Base-by-base conservation (phyloP, 352 stramenopile species). In the Pythium monospermum region DNA sequence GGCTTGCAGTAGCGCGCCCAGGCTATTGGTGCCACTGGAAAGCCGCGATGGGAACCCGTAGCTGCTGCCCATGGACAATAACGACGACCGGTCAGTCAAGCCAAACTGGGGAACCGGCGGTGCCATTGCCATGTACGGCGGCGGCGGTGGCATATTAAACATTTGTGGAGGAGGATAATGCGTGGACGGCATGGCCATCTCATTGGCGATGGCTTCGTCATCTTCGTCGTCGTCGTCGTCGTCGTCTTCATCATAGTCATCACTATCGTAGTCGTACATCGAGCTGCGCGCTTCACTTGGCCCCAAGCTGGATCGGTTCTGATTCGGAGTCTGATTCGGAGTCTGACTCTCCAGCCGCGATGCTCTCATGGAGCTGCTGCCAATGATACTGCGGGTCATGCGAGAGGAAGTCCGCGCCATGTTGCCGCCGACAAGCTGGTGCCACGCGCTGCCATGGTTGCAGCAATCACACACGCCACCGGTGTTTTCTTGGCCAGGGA, bases 391-490 rank as follows among this genome's bases (percentile, higher is more conserved):
- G 11, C 42, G 22, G 16, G 56, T 49, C 21, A 40, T 41, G 35
- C 44, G 44, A 36, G 56, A 62, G 4, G 48, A 55, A n/a, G n/a
- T n/a, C 32, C 42, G 38, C 31, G 59, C 67, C 62, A 75, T 85
- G 4, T 47, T 72, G 3, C 75, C 75, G 25, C 77, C 75, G 0
- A 71, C 48, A 0, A 89, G 58, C 30, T 76, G 73, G 48, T 93
- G 82, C 82, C 82, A 93, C 0, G 73, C 58, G 5, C 59, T 77
- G 22, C 82, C 82, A 45, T 93, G 82, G 16, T 71, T 60, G 44
- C 82, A 93, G 52, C 76, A 76, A 25, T 75, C 77, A 50, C 82
- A 93, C 0, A 91, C 52, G 4, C 79, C 77, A 21, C 78, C 79
- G 0, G 60, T 35, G 41, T 89, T 85, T 16, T 68, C 57, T 19